Evolutionary conservation across 768 basidiomycete species (phyloP).

Genomic region (Tricholoma sp.): DNA sequence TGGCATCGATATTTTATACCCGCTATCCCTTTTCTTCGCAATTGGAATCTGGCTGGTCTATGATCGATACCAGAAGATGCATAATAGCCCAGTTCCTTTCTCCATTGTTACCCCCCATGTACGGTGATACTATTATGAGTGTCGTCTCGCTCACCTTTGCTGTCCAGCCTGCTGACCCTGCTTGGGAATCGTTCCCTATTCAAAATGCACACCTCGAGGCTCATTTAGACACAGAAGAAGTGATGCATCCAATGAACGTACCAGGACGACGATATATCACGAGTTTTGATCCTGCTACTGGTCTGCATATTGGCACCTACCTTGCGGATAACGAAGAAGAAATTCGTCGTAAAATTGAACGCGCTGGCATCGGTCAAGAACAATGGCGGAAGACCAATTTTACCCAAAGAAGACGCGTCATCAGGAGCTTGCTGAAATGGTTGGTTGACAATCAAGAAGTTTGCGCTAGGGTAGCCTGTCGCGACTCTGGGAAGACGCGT

Average conservation of each 20-base stretch:
- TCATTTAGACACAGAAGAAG: slow-evolving; percentile 50
- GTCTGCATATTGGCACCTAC: slow-evolving; percentile 71
- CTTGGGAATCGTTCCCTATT: slow-evolving; percentile 52
- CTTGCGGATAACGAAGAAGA: slow-evolving; percentile 70
- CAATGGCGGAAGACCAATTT: slow-evolving; percentile 76
- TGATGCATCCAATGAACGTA: slow-evolving; percentile 45
- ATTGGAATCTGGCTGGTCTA: slow-evolving; percentile 78
- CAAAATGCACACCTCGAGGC: slow-evolving; percentile 56
- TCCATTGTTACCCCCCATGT: slow-evolving; percentile 54
- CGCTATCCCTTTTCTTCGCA: slow-evolving; percentile 64
- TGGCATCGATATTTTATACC: slow-evolving; percentile 60
- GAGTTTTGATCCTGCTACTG: slow-evolving; percentile 87
- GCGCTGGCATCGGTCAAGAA: slow-evolving; percentile 61
- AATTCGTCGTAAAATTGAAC: slow-evolving; percentile 66
- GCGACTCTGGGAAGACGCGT: slow-evolving; percentile 96
- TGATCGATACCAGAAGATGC: slow-evolving; percentile 65
- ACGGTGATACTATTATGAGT: slow-evolving; percentile 13
- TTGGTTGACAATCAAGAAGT: slow-evolving; percentile 84
- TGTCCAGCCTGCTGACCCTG: slow-evolving; percentile 51
- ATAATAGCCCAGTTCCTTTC: slow-evolving; percentile 73
- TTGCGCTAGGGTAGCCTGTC: slow-evolving; percentile 82
- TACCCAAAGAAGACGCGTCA: slow-evolving; percentile 71
- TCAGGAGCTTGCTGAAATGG: slow-evolving; percentile 89
- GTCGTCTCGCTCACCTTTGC: neutral
- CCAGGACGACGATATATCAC: slow-evolving; percentile 70